Evolutionary conservation across 2,329 filamentous ascomycete species (phyloP).

Genomic region (Trichophyton verrucosum): DNA sequence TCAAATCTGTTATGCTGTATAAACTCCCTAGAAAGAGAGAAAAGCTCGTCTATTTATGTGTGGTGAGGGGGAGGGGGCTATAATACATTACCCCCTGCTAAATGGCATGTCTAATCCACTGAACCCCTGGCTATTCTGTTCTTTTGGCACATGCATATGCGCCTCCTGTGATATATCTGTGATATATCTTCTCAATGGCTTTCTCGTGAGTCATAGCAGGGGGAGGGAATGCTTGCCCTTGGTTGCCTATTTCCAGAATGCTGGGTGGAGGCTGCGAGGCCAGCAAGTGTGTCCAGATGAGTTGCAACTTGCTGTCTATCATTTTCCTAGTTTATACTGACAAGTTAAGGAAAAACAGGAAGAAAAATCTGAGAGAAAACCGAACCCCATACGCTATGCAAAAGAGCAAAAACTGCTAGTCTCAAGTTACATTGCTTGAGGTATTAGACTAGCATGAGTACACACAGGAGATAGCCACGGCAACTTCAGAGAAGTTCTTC

Average conservation of each 20-base stretch:
- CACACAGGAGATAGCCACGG: neutral
- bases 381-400: constrained; percentile 13
- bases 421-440: neutral
- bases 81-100: neutral
- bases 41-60: neutral
- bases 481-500: constrained; percentile 65
- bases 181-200: neutral
- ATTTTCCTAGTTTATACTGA: neutral
- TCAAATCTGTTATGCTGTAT: neutral
- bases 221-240: neutral
- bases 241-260: neutral
- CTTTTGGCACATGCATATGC: neutral
- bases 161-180: neutral
- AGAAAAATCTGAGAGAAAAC: constrained; percentile 3
- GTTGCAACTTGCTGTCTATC: neutral
- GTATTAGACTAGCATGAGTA: neutral
- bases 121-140: neutral
- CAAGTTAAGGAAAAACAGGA: neutral
- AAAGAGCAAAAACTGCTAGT: neutral
- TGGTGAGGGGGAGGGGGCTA: neutral
- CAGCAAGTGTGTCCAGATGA: neutral
- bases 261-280: neutral
- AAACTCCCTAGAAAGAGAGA: neutral
- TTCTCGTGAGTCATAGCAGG: neutral
- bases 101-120: neutral